Base-by-base conservation (phyloP, 148 eudicot species). In the Arbutus unedo region DNA sequence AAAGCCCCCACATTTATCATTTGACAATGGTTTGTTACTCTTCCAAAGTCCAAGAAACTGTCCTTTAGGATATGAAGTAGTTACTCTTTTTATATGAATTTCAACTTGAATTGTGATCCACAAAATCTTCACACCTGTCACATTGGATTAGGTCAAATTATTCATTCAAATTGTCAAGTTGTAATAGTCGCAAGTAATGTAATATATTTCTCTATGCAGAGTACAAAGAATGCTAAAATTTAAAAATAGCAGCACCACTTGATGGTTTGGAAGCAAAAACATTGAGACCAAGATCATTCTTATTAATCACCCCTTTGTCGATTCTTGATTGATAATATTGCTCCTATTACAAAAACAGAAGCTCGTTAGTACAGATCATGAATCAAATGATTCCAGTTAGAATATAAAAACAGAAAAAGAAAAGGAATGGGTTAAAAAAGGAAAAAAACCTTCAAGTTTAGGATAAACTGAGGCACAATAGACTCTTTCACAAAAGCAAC, bases 261-360 rank as follows among this genome's bases (percentile, higher is more conserved):
- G 98, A 92, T 2, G 98, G 98, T 89, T 95, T 95, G 41, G 98
- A 95, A 19, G 95, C 98, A 57, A 95, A 95, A 75, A 95, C 88
- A 83, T 91, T 93, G 10, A 93, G 92, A 77, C 93, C 97, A 2
- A 95, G 91, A 67, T 95, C 99, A 43, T 85, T 85, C 79, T 90
- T 90, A 15, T 83, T 85, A 45, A 94, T 96, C 82, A 90, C 85
- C 44, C 93, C 93, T 62, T 88, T 92, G 83, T 94, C 89, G n/a
- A 96, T 94, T 79, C 98, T 94, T 54, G 95, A 87, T 74, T 91
- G 94, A 80, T 87, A 95, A 83, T 82, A 95, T 84, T 92, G 95
- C 57, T 91, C 98, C 98, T 95, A 91, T 45, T 47, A 81, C 2
- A 77, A 31, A 68, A 56, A 79, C 64, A 13, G 31, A 64, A 70